A percentile compares a stretch with the other conserved stretches of the same genome.
Conservation (phyloP, 805 yeast species). For the Maudiozyma bulderi region DNA sequence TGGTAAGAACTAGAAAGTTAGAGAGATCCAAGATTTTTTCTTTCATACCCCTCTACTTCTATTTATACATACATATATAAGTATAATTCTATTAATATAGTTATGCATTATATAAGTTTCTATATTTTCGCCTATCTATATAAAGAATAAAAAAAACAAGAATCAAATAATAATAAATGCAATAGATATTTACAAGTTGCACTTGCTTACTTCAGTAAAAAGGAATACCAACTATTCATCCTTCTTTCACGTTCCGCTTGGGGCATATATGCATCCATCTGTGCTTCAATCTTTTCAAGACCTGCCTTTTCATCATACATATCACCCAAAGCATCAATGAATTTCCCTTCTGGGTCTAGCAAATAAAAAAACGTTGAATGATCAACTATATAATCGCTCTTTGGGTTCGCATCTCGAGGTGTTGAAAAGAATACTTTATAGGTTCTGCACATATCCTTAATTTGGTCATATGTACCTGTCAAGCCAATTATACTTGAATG, state of each 20-base stretch:
- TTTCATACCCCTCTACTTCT: background rate
- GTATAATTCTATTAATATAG: background rate
- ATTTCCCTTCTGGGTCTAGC: conserved; percentile 95
- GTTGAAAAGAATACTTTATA: conserved; percentile 95
- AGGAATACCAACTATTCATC: conserved; percentile 47
- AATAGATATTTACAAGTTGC: background rate
- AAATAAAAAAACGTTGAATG: conserved; percentile 93
- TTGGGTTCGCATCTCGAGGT: conserved; percentile 84
- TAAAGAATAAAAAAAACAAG: background rate
- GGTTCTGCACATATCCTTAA: conserved; percentile 74
- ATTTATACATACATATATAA: background rate
- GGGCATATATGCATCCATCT: conserved; percentile 71
- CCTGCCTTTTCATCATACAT: conserved; percentile 75
- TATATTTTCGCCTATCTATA: too few species aligned
- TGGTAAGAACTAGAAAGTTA: conserved; percentile 52
- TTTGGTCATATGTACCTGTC: conserved; percentile 81
- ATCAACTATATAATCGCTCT: conserved; percentile 91
- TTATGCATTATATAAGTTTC: too few species aligned
- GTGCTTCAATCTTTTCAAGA: conserved; percentile 63
- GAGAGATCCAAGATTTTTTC: background rate
- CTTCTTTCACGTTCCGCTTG: conserved; percentile 56
- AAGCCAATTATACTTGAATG: conserved; percentile 82
- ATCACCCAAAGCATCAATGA: conserved; percentile 89
- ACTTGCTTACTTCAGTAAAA: conserved; percentile 17
- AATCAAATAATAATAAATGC: background rate